Evolutionary conservation across 345 rosid genomes (phyloP).

Genomic region (Orychophragmus violaceus): DNA sequence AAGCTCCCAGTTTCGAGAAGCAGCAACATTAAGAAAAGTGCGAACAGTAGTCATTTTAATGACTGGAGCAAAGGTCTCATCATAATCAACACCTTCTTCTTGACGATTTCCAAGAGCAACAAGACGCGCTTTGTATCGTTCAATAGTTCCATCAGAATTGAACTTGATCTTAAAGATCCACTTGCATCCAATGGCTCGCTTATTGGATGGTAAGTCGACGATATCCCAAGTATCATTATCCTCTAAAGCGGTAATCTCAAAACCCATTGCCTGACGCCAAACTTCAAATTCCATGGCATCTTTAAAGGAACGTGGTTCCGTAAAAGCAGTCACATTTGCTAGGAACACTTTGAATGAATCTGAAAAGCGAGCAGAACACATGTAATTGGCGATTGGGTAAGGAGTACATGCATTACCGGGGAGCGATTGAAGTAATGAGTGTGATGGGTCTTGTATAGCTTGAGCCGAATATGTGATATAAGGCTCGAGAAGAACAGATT

Average conservation of each 20-base stretch:
- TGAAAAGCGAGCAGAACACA: not conserved
- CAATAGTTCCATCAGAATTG: not conserved
- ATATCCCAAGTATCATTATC: not conserved
- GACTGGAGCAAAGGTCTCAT: not conserved
- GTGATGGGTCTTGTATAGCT: no score
- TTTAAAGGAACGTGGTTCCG: no score
- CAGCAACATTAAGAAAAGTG: not conserved
- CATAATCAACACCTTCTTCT: not conserved
- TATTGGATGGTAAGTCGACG: accelerated
- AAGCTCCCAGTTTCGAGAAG: not conserved
- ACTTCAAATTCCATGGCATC: not conserved
- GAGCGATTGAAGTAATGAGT: no score
- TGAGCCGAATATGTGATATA: no score
- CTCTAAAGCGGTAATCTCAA: not conserved
- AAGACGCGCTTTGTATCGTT: not conserved
- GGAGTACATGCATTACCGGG: not conserved
- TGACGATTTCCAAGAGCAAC: not conserved
- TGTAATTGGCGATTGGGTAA: not conserved
- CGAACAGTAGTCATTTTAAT: not conserved
- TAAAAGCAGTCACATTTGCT: no score
- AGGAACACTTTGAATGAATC: no score
- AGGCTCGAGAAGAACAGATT: no score
- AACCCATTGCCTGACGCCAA: not conserved
- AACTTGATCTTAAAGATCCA: not conserved
- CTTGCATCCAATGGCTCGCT: not conserved